phyloP scores from a whole-genome alignment of 345 rosid genomes.

The Mercurialis annua region DNA sequence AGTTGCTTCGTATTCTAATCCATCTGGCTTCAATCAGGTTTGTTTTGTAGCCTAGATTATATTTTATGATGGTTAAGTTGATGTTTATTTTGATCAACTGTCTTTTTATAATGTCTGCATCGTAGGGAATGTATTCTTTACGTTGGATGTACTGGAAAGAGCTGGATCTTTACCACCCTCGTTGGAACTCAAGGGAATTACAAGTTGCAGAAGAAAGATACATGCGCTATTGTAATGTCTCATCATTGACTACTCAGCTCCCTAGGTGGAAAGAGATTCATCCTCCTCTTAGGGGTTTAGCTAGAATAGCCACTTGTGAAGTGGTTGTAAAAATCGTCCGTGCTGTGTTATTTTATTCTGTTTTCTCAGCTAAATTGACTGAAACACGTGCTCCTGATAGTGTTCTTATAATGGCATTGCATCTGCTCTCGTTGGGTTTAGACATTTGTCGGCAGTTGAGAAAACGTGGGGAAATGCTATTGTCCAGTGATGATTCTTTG shows the following conservation, averaged over 20 bases:
- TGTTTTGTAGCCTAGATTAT: constrained; percentile 23
- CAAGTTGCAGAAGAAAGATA: constrained; percentile 97
- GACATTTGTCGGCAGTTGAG: constrained; percentile 64
- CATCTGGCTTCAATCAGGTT: constrained; percentile 94
- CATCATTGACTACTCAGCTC: constrained; percentile 77
- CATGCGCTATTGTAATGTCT: constrained; percentile 58
- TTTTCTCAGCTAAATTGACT: constrained; percentile 48
- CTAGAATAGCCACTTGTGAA: constrained; percentile 77
- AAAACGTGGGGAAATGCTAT: constrained; percentile 31
- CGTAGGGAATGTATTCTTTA: constrained; percentile 81
- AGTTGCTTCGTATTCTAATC: constrained; percentile 71
- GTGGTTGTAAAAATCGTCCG: constrained; percentile 61
- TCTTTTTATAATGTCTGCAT: constrained; percentile 15
- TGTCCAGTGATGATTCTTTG: constrained; percentile 32
- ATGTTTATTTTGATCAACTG: constrained; percentile 5
- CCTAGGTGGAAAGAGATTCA: constrained; percentile 80
- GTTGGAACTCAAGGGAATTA: constrained; percentile 82
- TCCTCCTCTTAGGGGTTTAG: constrained; percentile 64
- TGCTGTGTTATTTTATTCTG: constrained; percentile 68
- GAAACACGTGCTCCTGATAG: constrained; percentile 78
- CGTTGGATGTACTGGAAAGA: constrained; percentile 80
- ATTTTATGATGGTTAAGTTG: constrained; percentile 18
- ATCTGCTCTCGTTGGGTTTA: constrained; percentile 70
- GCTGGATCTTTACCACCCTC: constrained; percentile 90
- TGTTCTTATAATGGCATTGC: constrained; percentile 71